These are phyloP conservation scores for Talaromyces ruber DNA, from an alignment of 495 filamentous ascomycete species.

Conservation along the genomic window DNA sequence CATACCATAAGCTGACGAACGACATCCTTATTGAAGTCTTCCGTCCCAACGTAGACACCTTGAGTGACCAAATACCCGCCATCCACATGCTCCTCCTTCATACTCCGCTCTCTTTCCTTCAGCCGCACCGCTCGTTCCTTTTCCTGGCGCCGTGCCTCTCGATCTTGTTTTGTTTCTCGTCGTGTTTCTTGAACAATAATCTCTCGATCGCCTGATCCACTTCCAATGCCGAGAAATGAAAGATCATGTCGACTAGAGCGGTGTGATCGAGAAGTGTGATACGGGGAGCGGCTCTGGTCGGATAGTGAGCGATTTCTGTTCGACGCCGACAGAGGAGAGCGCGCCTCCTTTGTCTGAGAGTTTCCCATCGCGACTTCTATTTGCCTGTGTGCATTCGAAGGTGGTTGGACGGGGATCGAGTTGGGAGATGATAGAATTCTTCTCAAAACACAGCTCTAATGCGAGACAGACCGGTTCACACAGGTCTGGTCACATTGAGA, in stretches of 20 bases:
- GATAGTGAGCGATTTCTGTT: constrained; percentile 23
- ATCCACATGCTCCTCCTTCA: constrained; percentile 88
- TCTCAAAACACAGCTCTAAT: background rate
- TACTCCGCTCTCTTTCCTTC: constrained; percentile 84
- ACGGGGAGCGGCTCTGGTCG: constrained; percentile 23
- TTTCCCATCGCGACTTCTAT: constrained; percentile 42
- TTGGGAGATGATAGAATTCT: background rate
- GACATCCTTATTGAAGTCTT: constrained; percentile 86
- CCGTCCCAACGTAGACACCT: constrained; percentile 81
- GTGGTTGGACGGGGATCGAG: background rate
- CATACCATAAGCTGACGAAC: constrained; percentile 89
- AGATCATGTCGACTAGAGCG: constrained; percentile 49
- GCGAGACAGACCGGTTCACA: background rate
- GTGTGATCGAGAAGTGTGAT: constrained; percentile 31
- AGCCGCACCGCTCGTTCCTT: constrained; percentile 63
- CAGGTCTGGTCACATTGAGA: background rate
- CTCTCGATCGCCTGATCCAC: constrained; percentile 33
- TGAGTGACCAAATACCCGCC: constrained; percentile 92
- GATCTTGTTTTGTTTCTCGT: constrained; percentile 83
- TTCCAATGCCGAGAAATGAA: constrained; percentile 45
- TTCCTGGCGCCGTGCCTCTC: constrained; percentile 77
- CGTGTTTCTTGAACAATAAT: constrained; percentile 41
- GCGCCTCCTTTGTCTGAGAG: constrained; percentile 51
- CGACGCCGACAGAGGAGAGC: constrained; percentile 25
- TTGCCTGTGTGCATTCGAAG: background rate